Conservation (phyloP, 805 yeast genomes). For the Teunomyces gatunensis region DNA sequence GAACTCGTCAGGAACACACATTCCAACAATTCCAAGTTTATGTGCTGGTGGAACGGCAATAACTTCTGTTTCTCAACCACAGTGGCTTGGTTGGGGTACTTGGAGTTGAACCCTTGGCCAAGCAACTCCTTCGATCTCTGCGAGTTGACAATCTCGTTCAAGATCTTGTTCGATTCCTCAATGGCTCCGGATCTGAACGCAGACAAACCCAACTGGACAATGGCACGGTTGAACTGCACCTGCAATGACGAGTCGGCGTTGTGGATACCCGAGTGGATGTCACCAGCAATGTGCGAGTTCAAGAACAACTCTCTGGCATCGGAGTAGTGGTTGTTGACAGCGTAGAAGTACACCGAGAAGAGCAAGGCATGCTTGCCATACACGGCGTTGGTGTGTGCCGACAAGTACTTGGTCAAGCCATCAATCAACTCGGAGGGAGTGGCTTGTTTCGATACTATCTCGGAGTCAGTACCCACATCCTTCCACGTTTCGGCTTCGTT, state of each 20-base stretch:
- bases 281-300: slow-evolving; percentile 60
- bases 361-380: slow-evolving; percentile 83
- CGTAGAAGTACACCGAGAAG: slow-evolving; percentile 84
- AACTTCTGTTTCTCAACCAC: slow-evolving; percentile 73
- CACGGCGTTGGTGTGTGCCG: slow-evolving; percentile 62
- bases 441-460: slow-evolving; percentile 31
- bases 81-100: slow-evolving; percentile 56
- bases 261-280: slow-evolving; percentile 67
- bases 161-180: slow-evolving; percentile 79
- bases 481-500: slow-evolving; percentile 80
- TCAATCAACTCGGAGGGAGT: slow-evolving; percentile 53
- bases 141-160: slow-evolving; percentile 85
- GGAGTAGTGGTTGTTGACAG: slow-evolving; percentile 80
- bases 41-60: slow-evolving; percentile 97
- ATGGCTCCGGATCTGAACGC: slow-evolving; percentile 91
- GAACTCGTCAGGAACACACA: slow-evolving; percentile 90
- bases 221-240: slow-evolving; percentile 90
- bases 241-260: slow-evolving; percentile 83
- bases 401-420: slow-evolving; percentile 61
- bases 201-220: slow-evolving; percentile 92
- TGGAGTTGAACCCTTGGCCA: slow-evolving; percentile 81
- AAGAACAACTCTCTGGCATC: slow-evolving; percentile 87
- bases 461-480: slow-evolving; percentile 34
- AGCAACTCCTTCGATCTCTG: slow-evolving; percentile 85
- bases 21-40: slow-evolving; percentile 91